Base-by-base conservation (phyloP, 2,329 filamentous ascomycete species). In the Botrytis paeoniae region DNA sequence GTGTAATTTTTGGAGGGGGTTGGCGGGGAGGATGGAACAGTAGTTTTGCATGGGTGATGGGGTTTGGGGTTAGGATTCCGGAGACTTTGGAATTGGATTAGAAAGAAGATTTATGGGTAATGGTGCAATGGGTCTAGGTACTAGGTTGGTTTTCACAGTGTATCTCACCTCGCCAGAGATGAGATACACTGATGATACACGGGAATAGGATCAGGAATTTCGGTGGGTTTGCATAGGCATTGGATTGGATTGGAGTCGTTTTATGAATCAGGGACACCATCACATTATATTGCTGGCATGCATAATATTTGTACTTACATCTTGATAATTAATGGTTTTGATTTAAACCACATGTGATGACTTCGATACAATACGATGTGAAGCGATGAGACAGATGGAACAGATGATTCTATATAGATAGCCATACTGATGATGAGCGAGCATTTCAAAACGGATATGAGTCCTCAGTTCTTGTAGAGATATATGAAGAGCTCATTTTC, bases 1-100 rank as follows among this genome's bases (percentile, higher is more conserved):
- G 45, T 66, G 64, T 54, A 39, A 18, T 39, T 66, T 66, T 54
- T 66, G 64, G 64, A 39, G 9, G 32, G 32, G 32, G 0, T 39
- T 66, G 64, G 64, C 64, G 45, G 43, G 20, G 8, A 66, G 39
- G 64, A 54, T 66, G 64, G 64, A 54, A 32, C 64, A 66, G 45
- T 66, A 66, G 45, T 18, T 39, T 41, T 45, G 20, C 20, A 6
- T 45, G 20, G 18, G 43, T 10, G 22, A 22, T 45, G 43, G 43
- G 48, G 43, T 18, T 54, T 16, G 51, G 25, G 48, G 14, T 29
- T 29, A 14, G 16, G 6, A 9, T 54, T 18, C 1, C 7, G 51
- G 14, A 29, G 14, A 57, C 14, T 29, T 32, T 18, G n/a, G 25
- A 45, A 8, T 29, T 18, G n/a, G 51, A 1, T 29, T 29, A 4